These are phyloP conservation scores for Cyclotella baltica DNA, from an alignment of 108 stramenopile species.

Conservation along the genomic window DNA sequence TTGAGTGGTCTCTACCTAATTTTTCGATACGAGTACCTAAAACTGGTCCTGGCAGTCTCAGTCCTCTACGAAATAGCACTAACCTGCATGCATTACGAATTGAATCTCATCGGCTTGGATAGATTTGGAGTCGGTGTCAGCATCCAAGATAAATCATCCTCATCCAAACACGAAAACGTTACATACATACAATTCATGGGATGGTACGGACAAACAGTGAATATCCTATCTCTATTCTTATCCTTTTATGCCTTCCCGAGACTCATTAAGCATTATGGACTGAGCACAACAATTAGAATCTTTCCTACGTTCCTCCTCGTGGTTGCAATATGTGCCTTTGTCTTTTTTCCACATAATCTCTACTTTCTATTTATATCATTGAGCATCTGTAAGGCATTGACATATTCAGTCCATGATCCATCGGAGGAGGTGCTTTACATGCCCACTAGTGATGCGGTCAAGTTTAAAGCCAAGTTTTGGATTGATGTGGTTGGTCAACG, in stretches of 20 bases:
- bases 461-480: conserved; percentile 91
- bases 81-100: conserved; percentile 96
- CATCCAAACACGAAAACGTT: conserved; percentile 36
- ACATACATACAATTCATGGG: conserved; percentile 91
- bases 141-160: conserved; percentile 18
- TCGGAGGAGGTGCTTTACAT: conserved; percentile 93
- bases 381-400: conserved; percentile 91
- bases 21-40: conserved; percentile 86
- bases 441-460: conserved; percentile 87
- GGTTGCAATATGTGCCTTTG: conserved; percentile 76
- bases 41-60: conserved; percentile 91
- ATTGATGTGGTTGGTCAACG: conserved; percentile 91
- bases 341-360: conserved; percentile 77
- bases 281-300: conserved; percentile 79
- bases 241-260: conserved; percentile 84
- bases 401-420: conserved; percentile 94
- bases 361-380: conserved; percentile 82
- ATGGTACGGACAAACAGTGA: conserved; percentile 90
- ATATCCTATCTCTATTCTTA: conserved; percentile 81
- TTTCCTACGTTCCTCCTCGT: conserved; percentile 86
- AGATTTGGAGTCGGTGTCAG: conserved; percentile 60
- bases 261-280: conserved; percentile 76
- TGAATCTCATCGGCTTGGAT: conserved; percentile 93
- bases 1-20: conserved; percentile 83
- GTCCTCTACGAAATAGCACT: conserved; percentile 95